A percentile compares a stretch with the other conserved stretches of the same genome.
Evolutionary conservation across 2,329 filamentous ascomycete species (phyloP).

Genomic region (Alternaria atra): DNA sequence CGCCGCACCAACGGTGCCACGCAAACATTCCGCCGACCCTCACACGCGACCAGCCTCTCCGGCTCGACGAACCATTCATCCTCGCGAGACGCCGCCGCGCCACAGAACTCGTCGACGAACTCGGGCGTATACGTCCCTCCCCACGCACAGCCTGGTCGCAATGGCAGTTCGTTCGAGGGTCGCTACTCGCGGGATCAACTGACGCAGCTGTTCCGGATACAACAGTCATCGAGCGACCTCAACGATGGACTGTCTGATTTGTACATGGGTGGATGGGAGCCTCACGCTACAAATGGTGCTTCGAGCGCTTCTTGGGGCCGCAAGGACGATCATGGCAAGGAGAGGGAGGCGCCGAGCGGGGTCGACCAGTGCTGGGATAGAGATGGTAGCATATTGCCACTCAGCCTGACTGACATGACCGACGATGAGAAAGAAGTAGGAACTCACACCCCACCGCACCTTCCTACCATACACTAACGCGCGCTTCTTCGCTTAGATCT

Average conservation of each 20-base stretch:
- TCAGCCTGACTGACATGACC: constrained; percentile 76
- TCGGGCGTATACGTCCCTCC: constrained; percentile 67
- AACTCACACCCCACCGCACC: constrained; percentile 29
- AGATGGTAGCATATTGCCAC: constrained; percentile 72
- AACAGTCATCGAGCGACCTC: constrained; percentile 63
- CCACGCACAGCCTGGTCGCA: constrained; percentile 67
- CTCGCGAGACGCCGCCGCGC: constrained; percentile 40
- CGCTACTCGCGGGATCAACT: constrained; percentile 84
- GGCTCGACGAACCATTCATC: constrained; percentile 48
- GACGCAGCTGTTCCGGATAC: constrained; percentile 73
- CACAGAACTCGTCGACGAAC: constrained; percentile 47
- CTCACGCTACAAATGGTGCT: constrained; percentile 72
- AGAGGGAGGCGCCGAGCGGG: constrained; percentile 76
- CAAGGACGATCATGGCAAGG: constrained; percentile 73
- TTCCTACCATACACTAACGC: constrained; percentile 22
- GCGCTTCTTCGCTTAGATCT: constrained; percentile 65
- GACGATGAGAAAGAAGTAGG: constrained; percentile 71
- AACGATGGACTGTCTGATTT: constrained; percentile 71
- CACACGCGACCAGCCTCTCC: constrained; percentile 65
- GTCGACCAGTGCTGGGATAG: constrained; percentile 94
- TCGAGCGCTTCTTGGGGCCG: constrained; percentile 75
- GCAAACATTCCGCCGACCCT: constrained; percentile 72
- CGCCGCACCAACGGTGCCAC: constrained; percentile 72
- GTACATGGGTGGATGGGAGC: constrained; percentile 81
- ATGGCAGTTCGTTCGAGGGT: constrained; percentile 63